Conservation (phyloP, 2,329 filamentous ascomycete species). For the Fusarium veterinarium region DNA sequence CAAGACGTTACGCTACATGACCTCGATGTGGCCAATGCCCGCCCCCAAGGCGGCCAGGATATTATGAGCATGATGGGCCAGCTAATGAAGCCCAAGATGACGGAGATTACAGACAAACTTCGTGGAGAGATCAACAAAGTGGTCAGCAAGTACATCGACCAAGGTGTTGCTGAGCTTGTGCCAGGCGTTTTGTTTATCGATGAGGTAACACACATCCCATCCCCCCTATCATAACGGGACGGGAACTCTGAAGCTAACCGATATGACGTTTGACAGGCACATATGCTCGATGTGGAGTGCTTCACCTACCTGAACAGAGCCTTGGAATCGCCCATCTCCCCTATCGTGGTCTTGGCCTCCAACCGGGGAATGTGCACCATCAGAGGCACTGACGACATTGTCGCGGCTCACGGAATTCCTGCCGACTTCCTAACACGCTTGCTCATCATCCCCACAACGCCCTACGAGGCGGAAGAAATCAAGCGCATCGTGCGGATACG, state of each 20-base stretch:
- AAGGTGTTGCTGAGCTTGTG: constrained; percentile 97
- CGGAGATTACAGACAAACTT: constrained; percentile 98
- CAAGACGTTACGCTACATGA: constrained; percentile 98
- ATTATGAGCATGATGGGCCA: constrained; percentile 99
- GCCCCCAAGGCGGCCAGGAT: constrained; percentile 96
- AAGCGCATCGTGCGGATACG: constrained; percentile 90
- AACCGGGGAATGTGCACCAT: constrained; percentile 96
- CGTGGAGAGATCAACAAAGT: constrained; percentile 98
- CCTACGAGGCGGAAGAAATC: constrained; percentile 90
- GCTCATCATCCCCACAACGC: constrained; percentile 94
- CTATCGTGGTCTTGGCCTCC: constrained; percentile 96
- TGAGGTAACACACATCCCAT: constrained; percentile 70
- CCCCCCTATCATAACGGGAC: constrained; percentile 26
- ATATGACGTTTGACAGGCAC: constrained; percentile 70
- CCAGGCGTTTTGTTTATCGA: constrained; percentile 98
- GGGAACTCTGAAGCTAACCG: constrained; percentile 38
- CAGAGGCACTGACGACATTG: constrained; percentile 83
- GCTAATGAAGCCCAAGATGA: constrained; percentile 99
- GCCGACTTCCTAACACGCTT: constrained; percentile 93
- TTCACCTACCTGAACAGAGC: constrained; percentile 99
- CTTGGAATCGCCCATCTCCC: constrained; percentile 93
- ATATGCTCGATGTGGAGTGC: constrained; percentile 99
- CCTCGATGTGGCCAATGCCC: constrained; percentile 92
- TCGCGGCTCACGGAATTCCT: constrained; percentile 92
- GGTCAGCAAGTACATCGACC: constrained; percentile 98